Evolutionary conservation across 768 basidiomycete genomes (phyloP).

Genomic region (Cystofilobasidium capitatum): DNA sequence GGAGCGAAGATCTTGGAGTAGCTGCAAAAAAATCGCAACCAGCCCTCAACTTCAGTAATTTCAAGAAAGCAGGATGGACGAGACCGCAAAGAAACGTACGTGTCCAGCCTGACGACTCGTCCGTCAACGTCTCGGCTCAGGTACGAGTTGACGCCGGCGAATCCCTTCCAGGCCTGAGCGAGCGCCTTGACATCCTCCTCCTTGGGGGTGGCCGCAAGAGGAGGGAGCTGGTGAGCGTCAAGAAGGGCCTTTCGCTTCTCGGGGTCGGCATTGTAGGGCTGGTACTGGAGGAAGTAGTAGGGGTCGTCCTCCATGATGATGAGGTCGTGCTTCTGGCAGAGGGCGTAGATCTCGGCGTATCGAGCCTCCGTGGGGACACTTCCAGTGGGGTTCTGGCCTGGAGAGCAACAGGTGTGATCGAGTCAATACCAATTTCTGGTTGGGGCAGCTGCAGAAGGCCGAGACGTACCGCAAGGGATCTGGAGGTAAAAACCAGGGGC

Average conservation of each 20-base stretch:
- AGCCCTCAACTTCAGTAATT: background rate
- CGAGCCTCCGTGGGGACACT: constrained; percentile 45
- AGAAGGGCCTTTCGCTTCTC: constrained; percentile 32
- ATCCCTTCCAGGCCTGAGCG: constrained; percentile 33
- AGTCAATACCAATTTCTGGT: no score
- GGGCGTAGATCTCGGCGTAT: constrained; percentile 46
- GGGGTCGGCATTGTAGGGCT: constrained; percentile 36
- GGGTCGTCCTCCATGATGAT: constrained; percentile 7
- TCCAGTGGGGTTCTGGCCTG: constrained; percentile 51
- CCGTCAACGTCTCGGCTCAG: constrained; percentile 48
- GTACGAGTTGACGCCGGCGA: constrained; percentile 41
- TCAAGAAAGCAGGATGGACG: no score
- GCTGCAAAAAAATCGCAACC: no score
- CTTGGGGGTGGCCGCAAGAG: constrained; percentile 20
- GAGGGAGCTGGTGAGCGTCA: constrained; percentile 29
- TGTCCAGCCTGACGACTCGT: constrained; percentile 47
- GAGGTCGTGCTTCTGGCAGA: constrained; percentile 40
- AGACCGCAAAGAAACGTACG: constrained; percentile 30
- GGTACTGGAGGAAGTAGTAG: constrained; percentile 28
- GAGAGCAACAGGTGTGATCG: no score
- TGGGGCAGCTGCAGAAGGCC: no score
- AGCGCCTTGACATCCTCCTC: constrained; percentile 31
- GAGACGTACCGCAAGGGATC: constrained; percentile 31
- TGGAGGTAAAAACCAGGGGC: background rate
- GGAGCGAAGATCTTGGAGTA: background rate